Evolutionary conservation across 768 basidiomycete genomes (phyloP).

Genomic region (Boletus rubroflammeus): DNA sequence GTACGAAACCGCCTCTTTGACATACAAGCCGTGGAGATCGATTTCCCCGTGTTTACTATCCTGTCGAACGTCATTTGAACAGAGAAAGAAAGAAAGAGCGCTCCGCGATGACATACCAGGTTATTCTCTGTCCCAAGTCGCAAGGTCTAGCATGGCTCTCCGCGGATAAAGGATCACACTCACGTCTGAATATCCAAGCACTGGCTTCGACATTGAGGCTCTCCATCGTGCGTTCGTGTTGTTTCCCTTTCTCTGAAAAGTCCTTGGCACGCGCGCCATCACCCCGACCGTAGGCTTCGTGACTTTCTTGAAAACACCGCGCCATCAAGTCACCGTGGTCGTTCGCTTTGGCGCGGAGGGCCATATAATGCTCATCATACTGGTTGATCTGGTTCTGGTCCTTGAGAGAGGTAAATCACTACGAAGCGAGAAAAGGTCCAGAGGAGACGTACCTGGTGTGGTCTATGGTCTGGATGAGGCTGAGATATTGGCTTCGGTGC

Average conservation of each 20-base stretch:
- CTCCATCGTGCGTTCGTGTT: slow-evolving; percentile 75
- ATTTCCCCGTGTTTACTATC: slow-evolving; percentile 71
- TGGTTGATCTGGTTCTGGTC: slow-evolving; percentile 63
- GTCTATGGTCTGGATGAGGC: slow-evolving; percentile 15
- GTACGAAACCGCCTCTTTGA: slow-evolving; percentile 81
- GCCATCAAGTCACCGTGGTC: slow-evolving; percentile 80
- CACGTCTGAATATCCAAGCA: slow-evolving; percentile 76
- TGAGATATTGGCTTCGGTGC: slow-evolving; percentile 13
- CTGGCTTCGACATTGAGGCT: slow-evolving; percentile 76
- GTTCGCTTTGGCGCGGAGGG: slow-evolving; percentile 72
- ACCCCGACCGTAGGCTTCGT: slow-evolving; percentile 67
- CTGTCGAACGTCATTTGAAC: slow-evolving; percentile 28
- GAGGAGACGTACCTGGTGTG: slow-evolving; percentile 15
- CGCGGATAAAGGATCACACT: slow-evolving; percentile 31
- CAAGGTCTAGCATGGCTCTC: background rate
- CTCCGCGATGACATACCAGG: slow-evolving; percentile 38
- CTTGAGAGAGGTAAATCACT: slow-evolving; percentile 27
- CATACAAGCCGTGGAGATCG: slow-evolving; percentile 89
- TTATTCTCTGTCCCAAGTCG: slow-evolving; percentile 60
- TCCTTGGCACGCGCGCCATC: slow-evolving; percentile 81
- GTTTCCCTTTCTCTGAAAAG: slow-evolving; percentile 76
- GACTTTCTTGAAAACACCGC: slow-evolving; percentile 63
- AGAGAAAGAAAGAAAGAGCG: background rate
- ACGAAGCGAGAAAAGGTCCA: background rate
- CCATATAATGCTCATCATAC: slow-evolving; percentile 62